Percentiles rank a stretch among this genome's conserved stretches.
phyloP scores from a whole-genome alignment of 2,329 filamentous ascomycete species.

The Venturiaceae sp. region DNA sequence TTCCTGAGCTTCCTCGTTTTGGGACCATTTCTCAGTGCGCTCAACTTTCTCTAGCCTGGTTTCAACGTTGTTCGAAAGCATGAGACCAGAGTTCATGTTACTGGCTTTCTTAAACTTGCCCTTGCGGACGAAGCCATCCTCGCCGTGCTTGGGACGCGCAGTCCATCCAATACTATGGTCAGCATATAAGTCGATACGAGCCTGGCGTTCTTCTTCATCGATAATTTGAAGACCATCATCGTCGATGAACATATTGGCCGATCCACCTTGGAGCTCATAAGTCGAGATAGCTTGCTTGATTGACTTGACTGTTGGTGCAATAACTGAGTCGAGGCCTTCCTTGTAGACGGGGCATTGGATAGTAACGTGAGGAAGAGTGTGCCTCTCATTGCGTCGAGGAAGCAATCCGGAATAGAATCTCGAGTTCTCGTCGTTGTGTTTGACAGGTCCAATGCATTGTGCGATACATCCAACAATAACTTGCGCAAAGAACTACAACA shows the following conservation, averaged over 20 bases:
- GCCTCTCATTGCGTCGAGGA: slow-evolving; percentile 49
- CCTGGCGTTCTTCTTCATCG: slow-evolving; percentile 33
- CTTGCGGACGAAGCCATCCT: slow-evolving; percentile 42
- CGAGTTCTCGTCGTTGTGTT: slow-evolving; percentile 65
- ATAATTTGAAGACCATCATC: slow-evolving; percentile 66
- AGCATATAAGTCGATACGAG: slow-evolving; percentile 37
- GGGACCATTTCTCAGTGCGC: slow-evolving; percentile 24
- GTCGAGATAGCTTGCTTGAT: slow-evolving; percentile 70
- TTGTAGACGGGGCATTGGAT: slow-evolving; percentile 87
- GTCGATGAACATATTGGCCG: slow-evolving; percentile 68
- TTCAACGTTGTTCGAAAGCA: slow-evolving; percentile 53
- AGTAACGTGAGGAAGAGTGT: slow-evolving; percentile 55
- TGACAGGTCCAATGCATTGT: slow-evolving; percentile 66
- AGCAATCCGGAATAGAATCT: slow-evolving; percentile 72
- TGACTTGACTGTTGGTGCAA: slow-evolving; percentile 66
- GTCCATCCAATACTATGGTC: slow-evolving; percentile 42
- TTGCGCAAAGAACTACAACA: slow-evolving; percentile 58
- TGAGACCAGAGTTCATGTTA: slow-evolving; percentile 66
- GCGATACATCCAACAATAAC: slow-evolving; percentile 68
- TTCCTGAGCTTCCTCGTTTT: slow-evolving; percentile 28
- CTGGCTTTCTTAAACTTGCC: slow-evolving; percentile 59
- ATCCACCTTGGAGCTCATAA: slow-evolving; percentile 69
- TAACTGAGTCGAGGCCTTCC: slow-evolving; percentile 66
- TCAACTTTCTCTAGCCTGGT: slow-evolving; percentile 39
- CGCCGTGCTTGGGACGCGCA: slow-evolving; percentile 40